Evolutionary conservation across 768 basidiomycete species (phyloP).

Genomic region (Lactarius trivialis): DNA sequence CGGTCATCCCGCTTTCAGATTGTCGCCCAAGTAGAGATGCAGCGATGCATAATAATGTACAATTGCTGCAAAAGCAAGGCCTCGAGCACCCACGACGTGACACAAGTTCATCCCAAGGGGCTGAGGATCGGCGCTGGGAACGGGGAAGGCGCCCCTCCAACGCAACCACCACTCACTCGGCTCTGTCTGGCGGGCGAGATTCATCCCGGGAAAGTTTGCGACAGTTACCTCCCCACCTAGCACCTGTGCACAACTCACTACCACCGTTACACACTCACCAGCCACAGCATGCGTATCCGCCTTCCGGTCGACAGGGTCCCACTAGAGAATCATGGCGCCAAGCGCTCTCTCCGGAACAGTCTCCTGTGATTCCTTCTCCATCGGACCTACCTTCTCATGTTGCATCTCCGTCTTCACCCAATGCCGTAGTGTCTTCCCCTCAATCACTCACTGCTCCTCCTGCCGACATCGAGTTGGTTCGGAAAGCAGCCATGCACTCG

Average conservation of each 20-base stretch:
- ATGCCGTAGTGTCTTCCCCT: conserved; percentile 19
- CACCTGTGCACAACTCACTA: conserved; percentile 7
- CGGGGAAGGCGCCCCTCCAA: conserved; percentile 21
- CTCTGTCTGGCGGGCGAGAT: conserved; percentile 17
- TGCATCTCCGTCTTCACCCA: conserved; percentile 19
- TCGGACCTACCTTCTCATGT: conserved; percentile 6
- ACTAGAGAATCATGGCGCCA: conserved; percentile 21
- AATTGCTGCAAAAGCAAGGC: conserved; percentile 53
- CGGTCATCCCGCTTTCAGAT: conserved; percentile 36
- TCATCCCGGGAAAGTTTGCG: conserved; percentile 21
- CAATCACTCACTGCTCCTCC: conserved; percentile 21
- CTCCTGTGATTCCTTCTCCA: conserved; percentile 11
- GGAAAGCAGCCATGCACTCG: conserved; percentile 73
- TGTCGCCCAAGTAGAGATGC: conserved; percentile 42
- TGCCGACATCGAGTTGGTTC: conserved; percentile 49
- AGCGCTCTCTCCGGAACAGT: conserved; percentile 15
- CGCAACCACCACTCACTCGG: conserved; percentile 14
- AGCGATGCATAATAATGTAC: conserved; percentile 41
- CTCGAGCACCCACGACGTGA: conserved; percentile 27
- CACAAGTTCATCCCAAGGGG: conserved; percentile 12
- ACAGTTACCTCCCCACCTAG: conserved; percentile 21
- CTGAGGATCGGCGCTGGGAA: conserved; percentile 21
- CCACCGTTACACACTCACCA: conserved; percentile 18
- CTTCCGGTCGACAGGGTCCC: conserved; percentile 14
- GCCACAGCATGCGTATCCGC: conserved; percentile 3